Percentiles rank a stretch among this genome's conserved stretches.
phyloP scores from a whole-genome alignment of 345 rosid genomes.

The Noccaea caerulescens region DNA sequence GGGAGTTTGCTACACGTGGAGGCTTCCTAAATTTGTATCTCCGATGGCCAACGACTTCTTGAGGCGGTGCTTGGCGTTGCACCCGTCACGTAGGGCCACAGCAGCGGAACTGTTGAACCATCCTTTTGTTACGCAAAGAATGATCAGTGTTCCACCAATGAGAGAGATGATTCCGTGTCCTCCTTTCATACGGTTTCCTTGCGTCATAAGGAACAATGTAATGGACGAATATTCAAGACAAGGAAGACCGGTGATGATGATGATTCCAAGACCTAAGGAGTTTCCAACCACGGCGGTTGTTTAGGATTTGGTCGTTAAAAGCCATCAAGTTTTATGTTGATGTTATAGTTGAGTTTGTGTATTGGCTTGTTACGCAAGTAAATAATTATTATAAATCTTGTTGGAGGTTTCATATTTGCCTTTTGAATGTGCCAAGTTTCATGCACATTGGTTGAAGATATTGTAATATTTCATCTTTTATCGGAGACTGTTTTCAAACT shows the following conservation, averaged over 20 bases:
- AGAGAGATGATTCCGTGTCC: neutral
- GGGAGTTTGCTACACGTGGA: neutral
- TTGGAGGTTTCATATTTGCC: neutral
- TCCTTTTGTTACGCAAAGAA: conserved; percentile 26
- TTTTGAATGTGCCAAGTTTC: too few relatives aligned
- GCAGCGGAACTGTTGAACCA: neutral
- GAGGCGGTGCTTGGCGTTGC: conserved; percentile 14
- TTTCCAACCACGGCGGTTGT: neutral
- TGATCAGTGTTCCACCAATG: neutral
- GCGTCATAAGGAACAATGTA: neutral
- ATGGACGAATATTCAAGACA: neutral
- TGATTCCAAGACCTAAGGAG: neutral
- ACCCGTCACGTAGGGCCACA: conserved; percentile 22
- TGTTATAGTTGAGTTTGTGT: neutral
- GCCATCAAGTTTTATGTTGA: neutral
- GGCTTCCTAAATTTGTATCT: neutral
- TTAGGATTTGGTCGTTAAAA: neutral
- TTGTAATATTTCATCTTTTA: too few relatives aligned
- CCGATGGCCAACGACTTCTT: conserved; percentile 15
- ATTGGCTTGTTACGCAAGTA: neutral
- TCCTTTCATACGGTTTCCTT: neutral
- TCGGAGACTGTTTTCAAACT: too few relatives aligned
- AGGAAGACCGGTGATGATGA: conserved; percentile 6
- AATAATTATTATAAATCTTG: neutral
- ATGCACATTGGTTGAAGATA: too few relatives aligned